Evolutionary conservation across 345 rosid genomes (phyloP).

Genomic region (Lepidium aucheri): DNA sequence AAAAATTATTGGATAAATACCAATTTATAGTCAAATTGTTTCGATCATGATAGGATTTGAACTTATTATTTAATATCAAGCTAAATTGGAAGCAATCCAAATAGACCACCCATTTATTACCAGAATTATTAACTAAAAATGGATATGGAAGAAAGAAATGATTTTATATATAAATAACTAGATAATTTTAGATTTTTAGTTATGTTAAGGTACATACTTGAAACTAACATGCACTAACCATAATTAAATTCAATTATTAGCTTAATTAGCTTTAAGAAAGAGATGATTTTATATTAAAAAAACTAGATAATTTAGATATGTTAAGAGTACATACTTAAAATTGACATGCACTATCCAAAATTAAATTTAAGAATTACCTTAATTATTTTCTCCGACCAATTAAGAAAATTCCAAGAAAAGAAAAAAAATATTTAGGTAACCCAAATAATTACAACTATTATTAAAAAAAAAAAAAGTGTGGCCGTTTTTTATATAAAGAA

Average conservation of each 20-base stretch:
- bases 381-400: background rate
- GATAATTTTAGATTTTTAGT: conserved; percentile 10
- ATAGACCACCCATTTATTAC: too few relatives aligned
- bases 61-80: too few relatives aligned
- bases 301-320: too few relatives aligned
- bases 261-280: too few relatives aligned
- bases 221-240: too few relatives aligned
- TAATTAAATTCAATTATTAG: too few relatives aligned
- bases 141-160: background rate
- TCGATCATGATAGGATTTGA: too few relatives aligned
- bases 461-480: background rate
- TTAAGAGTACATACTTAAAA: too few relatives aligned
- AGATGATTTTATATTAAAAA: too few relatives aligned
- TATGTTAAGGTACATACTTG: background rate
- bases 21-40: too few relatives aligned
- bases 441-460: background rate
- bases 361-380: background rate
- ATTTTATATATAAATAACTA: background rate
- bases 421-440: background rate
- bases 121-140: conserved; percentile 19
- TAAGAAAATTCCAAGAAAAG: background rate
- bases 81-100: too few relatives aligned
- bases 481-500: conserved; percentile 30
- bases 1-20: too few relatives aligned
- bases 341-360: background rate